Conservation (phyloP, 2,329 filamentous ascomycete genomes). For the Claviceps arundinis region DNA sequence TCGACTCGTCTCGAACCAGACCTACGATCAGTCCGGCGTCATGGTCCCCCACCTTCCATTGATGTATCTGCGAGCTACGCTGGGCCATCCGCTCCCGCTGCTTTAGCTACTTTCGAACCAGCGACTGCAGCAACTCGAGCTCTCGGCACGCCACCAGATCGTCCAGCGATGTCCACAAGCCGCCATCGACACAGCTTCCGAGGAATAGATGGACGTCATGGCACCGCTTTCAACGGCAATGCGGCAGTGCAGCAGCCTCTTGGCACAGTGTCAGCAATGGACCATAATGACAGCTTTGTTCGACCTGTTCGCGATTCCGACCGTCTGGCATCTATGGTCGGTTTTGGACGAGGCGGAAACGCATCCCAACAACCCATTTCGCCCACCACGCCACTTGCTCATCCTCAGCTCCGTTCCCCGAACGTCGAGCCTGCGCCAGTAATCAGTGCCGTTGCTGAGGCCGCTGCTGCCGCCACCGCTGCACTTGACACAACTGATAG, state of each 20-base stretch:
- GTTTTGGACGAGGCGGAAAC: conserved; percentile 53
- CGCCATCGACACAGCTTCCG: conserved; percentile 40
- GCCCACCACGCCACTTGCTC: conserved; percentile 69
- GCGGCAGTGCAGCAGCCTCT: conserved; percentile 51
- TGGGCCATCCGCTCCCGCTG: conserved; percentile 22
- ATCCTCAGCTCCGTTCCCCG: conserved; percentile 44
- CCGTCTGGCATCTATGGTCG: conserved; percentile 69
- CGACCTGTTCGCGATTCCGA: conserved; percentile 72
- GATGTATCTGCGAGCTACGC: conserved; percentile 34
- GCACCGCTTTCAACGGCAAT: conserved; percentile 34
- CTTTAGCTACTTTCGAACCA: conserved; percentile 14
- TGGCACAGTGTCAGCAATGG: conserved; percentile 53
- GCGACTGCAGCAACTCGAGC: conserved; percentile 8
- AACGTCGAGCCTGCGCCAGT: conserved; percentile 33
- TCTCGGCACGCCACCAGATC: conserved; percentile 8
- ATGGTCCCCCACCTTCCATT: conserved; percentile 65
- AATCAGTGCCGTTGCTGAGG: conserved; percentile 34
- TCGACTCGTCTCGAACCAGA: conserved; percentile 41
- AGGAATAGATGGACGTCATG: conserved; percentile 36
- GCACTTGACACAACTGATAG: conserved; percentile 36
- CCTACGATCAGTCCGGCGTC: conserved; percentile 54
- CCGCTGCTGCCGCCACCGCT: conserved; percentile 21
- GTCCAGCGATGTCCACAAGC: conserved; percentile 11
- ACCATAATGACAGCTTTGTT: conserved; percentile 59
- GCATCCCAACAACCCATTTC: conserved; percentile 89